phyloP scores from a whole-genome alignment of 2,329 filamentous ascomycete genomes.

The Myriosclerotinia curreyana region DNA sequence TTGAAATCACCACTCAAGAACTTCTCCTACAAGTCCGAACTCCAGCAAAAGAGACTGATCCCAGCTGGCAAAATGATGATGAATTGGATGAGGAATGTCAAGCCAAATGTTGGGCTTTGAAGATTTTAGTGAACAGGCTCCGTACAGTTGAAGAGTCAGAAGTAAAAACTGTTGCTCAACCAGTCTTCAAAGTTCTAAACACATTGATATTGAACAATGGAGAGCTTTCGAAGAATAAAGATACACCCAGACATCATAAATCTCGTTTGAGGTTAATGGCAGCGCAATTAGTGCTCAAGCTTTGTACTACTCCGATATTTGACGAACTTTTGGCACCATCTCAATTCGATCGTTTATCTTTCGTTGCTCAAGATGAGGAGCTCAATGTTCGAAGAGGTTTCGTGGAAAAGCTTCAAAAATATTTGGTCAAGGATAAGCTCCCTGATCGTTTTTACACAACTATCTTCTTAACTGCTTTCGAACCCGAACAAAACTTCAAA shows the following conservation, averaged over 20 bases:
- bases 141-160: slow-evolving; percentile 54
- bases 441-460: slow-evolving; percentile 81
- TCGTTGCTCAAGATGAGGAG: slow-evolving; percentile 75
- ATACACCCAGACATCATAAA: slow-evolving; percentile 75
- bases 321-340: slow-evolving; percentile 70
- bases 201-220: slow-evolving; percentile 72
- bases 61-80: slow-evolving; percentile 65
- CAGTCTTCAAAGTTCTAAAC: slow-evolving; percentile 76
- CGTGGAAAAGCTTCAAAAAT: slow-evolving; percentile 83
- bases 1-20: slow-evolving; percentile 72
- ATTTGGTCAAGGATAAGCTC: slow-evolving; percentile 70
- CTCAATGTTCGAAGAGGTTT: slow-evolving; percentile 74
- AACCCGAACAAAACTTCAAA: slow-evolving; percentile 72
- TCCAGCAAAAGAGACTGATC: slow-evolving; percentile 54
- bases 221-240: slow-evolving; percentile 71
- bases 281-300: slow-evolving; percentile 76
- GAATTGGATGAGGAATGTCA: slow-evolving; percentile 75
- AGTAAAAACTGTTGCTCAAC: slow-evolving; percentile 58
- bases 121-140: slow-evolving; percentile 81
- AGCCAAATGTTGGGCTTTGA: slow-evolving; percentile 80
- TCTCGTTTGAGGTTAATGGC: slow-evolving; percentile 78
- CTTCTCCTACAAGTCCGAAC: slow-evolving; percentile 69
- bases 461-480: slow-evolving; percentile 86
- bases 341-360: slow-evolving; percentile 78
- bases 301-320: slow-evolving; percentile 72